phyloP scores from a whole-genome alignment of 305 asterid genomes.

The Fraxinus sp. region DNA sequence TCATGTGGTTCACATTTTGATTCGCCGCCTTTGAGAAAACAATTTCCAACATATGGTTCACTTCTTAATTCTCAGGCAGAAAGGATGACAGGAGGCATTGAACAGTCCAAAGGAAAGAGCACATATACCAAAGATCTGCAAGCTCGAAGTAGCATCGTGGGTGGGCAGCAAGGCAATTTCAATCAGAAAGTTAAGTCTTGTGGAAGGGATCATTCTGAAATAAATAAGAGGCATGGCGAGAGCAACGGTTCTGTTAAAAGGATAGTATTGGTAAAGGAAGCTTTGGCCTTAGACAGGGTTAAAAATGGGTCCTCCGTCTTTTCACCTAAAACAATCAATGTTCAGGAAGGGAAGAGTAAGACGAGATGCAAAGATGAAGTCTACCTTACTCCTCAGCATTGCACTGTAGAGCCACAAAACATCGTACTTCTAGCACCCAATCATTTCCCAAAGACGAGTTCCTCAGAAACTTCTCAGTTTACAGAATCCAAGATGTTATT shows the following conservation, averaged over 20 bases:
- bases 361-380: constrained; percentile 25
- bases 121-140: constrained; percentile 33
- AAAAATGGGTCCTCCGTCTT: constrained; percentile 30
- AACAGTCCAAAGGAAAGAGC: constrained; percentile 40
- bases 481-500: constrained; percentile 44
- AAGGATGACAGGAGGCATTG: constrained; percentile 25
- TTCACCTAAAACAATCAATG: constrained; percentile 31
- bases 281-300: constrained; percentile 30
- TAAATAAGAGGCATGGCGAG: constrained; percentile 33
- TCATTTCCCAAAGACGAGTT: constrained; percentile 34
- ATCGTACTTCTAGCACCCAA: constrained; percentile 46
- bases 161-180: constrained; percentile 35
- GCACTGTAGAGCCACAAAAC: constrained; percentile 37
- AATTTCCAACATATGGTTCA: constrained; percentile 26
- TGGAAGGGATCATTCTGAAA: constrained; percentile 26
- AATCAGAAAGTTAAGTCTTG: constrained; percentile 35
- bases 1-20: constrained; percentile 33
- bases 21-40: constrained; percentile 38
- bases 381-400: constrained; percentile 29
- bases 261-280: constrained; percentile 30
- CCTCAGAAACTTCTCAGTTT: constrained; percentile 41
- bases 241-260: constrained; percentile 34
- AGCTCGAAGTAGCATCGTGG: constrained; percentile 29
- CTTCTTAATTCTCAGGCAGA: constrained; percentile 30
- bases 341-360: constrained; percentile 32